These are phyloP conservation scores for Calocybe indica DNA, from an alignment of 768 basidiomycete species.

Conservation along the genomic window DNA sequence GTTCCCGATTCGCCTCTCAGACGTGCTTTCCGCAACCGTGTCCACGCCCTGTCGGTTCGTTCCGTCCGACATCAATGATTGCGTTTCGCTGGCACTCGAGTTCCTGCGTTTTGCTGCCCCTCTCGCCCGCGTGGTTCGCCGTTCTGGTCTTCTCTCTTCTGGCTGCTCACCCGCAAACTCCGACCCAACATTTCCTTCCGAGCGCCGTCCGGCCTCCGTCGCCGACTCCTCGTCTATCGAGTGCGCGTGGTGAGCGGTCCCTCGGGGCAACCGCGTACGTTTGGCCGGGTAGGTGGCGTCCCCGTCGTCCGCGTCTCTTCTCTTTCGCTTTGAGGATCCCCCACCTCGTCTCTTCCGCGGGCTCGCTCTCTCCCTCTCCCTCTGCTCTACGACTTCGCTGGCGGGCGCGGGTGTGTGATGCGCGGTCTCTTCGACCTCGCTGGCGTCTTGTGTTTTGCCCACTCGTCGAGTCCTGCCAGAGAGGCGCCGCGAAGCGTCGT, in stretches of 20 bases:
- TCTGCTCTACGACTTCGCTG: too few relatives aligned
- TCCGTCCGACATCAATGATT: slow-evolving; percentile 21
- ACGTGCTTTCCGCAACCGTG: too few relatives aligned
- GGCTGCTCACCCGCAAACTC: slow-evolving; percentile 25
- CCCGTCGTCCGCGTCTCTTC: slow-evolving; percentile 55
- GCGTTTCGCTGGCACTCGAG: slow-evolving; percentile 49
- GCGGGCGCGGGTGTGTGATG: slow-evolving; percentile 8
- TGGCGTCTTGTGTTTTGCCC: slow-evolving; percentile 45
- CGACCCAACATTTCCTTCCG: too few relatives aligned
- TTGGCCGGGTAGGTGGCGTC: slow-evolving; percentile 72
- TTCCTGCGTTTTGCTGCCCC: slow-evolving; percentile 34
- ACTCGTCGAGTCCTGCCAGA: slow-evolving; percentile 41
- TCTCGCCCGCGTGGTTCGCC: slow-evolving; percentile 44
- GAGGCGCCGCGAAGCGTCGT: slow-evolving; percentile 35
- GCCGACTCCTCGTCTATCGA: slow-evolving; percentile 37
- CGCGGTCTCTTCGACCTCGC: slow-evolving; percentile 28
- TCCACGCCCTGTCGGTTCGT: not conserved
- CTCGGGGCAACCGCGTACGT: slow-evolving; percentile 50
- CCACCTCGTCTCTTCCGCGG: slow-evolving; percentile 46
- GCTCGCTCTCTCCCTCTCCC: slow-evolving; percentile 19
- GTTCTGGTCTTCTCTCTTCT: slow-evolving; percentile 32
- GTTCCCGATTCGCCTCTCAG: too few relatives aligned
- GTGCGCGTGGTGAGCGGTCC: slow-evolving; percentile 21
- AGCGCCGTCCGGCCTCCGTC: slow-evolving; percentile 13
- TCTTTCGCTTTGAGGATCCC: slow-evolving; percentile 47